Evolutionary conservation across 2,329 filamentous ascomycete species (phyloP), one percentile per base, ranked within the genome.

Genomic region (Sarocladium oryzae): DNA sequence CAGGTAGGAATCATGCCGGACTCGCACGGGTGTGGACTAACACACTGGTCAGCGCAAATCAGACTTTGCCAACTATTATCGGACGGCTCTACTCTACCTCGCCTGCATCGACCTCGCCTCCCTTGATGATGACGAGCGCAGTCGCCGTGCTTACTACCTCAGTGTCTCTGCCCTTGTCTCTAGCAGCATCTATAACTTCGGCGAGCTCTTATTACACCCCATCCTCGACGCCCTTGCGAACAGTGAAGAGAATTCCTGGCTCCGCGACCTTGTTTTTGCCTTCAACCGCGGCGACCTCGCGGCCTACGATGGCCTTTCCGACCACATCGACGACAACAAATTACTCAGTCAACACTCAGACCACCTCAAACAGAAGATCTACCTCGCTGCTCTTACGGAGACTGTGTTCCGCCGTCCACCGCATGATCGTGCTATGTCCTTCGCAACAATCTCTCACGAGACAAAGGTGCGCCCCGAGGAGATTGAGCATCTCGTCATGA

Each of bases 401-500:
- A 86, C 91, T 53, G 90, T 99, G 54, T 99, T 99, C 79, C 88
- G 89, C 52, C 87, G 93, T 43, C 90, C 93, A 46, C 92, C 93
- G 26, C 93, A 99, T 66, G 89, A 97, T 75, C 88, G 93, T 56
- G 86, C 89, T 61, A 93, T 99, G 86, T 87, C 87, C 4, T 99
- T 99, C 71, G 73, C 77, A 50, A 88, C 89, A 48, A 96, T 99
- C 63, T 82, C 88, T 4, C 78, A 86, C 58, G 92, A 97, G 75
- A 99, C 93, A 3, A 95, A 96, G 71, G 91, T 99, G 49, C 81
- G 84, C 60, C 82, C 84, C 2, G 84, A 93, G 62, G 89, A 97
- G 73, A 97, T 99, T 60, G 93, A 99, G 77, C 92, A 97, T 68
- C 74, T 99, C 57, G 88, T 99, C 62, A 99, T 99, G 93, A 97